Conservation (phyloP, 805 yeast species). For the Yamadazyma phyllophila region DNA sequence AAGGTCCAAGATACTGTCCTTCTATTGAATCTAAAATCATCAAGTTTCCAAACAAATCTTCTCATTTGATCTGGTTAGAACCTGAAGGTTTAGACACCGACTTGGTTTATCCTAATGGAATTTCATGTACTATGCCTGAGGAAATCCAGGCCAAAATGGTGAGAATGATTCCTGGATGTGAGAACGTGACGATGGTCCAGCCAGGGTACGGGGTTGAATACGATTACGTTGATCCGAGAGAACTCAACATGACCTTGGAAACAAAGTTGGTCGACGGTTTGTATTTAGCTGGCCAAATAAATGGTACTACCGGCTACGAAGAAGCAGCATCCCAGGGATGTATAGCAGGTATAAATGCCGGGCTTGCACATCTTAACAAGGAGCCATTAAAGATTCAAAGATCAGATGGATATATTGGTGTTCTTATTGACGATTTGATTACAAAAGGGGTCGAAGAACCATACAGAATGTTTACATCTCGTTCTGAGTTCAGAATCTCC, state of each 20-base stretch:
- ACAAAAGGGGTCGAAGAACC: constrained; percentile 98
- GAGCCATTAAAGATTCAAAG: constrained; percentile 58
- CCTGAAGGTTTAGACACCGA: constrained; percentile 91
- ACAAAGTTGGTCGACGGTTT: constrained; percentile 77
- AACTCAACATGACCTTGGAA: constrained; percentile 71
- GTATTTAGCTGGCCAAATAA: constrained; percentile 93
- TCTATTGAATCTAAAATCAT: constrained; percentile 88
- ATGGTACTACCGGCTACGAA: constrained; percentile 98
- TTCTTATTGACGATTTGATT: constrained; percentile 86
- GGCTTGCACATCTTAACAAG: constrained; percentile 46
- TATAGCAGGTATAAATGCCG: constrained; percentile 95
- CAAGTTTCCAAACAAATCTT: constrained; percentile 69
- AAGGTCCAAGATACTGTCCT: constrained; percentile 97
- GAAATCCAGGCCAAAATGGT: constrained; percentile 81
- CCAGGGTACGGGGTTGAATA: constrained; percentile 99
- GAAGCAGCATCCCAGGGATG: constrained; percentile 98
- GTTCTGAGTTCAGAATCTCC: constrained; percentile 89
- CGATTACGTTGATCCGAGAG: constrained; percentile 93
- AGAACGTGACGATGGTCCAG: constrained; percentile 81
- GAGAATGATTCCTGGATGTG: constrained; percentile 80
- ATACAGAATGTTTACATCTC: constrained; percentile 94
- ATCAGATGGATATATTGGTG: constrained; percentile 88
- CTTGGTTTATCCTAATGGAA: constrained; percentile 94
- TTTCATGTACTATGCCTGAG: constrained; percentile 93
- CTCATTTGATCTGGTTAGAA: constrained; percentile 90